phyloP scores from a whole-genome alignment of 2,329 filamentous ascomycete genomes.

The Claviceps capensis region DNA sequence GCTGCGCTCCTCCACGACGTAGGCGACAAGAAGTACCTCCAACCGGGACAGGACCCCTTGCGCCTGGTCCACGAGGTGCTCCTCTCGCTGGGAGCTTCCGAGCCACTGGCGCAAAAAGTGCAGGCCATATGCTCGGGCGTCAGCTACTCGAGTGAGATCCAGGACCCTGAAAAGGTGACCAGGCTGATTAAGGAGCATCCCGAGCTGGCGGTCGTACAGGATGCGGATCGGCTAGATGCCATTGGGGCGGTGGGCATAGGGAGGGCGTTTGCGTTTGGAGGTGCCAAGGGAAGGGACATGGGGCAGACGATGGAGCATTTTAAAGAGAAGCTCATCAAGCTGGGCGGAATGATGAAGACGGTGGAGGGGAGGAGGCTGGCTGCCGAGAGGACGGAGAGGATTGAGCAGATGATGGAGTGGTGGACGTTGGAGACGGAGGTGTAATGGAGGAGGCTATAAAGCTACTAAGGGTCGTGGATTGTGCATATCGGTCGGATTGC shows the following conservation, averaged over 20 bases:
- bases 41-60: slow-evolving; percentile 39
- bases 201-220: slow-evolving; percentile 62
- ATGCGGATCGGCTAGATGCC: slow-evolving; percentile 85
- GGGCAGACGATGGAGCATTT: slow-evolving; percentile 60
- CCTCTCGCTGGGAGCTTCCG: slow-evolving; percentile 38
- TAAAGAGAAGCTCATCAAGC: slow-evolving; percentile 55
- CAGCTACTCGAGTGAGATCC: slow-evolving; percentile 62
- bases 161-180: slow-evolving; percentile 46
- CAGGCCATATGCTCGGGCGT: slow-evolving; percentile 64
- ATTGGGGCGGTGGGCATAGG: slow-evolving; percentile 78
- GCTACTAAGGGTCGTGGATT: no score
- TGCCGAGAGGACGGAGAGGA: slow-evolving; percentile 35
- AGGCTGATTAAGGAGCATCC: slow-evolving; percentile 51
- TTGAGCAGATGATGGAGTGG: slow-evolving; percentile 42
- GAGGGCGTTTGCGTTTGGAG: slow-evolving; percentile 50
- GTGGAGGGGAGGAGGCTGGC: slow-evolving; percentile 39
- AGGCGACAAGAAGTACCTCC: slow-evolving; percentile 70
- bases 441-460: background rate
- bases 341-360: slow-evolving; percentile 55
- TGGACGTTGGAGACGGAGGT: slow-evolving; percentile 37
- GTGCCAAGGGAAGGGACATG: slow-evolving; percentile 46
- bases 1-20: slow-evolving; percentile 75
- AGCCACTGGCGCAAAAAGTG: slow-evolving; percentile 48
- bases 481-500: no score
- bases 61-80: slow-evolving; percentile 44